A percentile compares a stretch with the other conserved stretches of the same genome.
Conservation (phyloP, 352 stramenopile genomes). For the Phytophthora pini region DNA sequence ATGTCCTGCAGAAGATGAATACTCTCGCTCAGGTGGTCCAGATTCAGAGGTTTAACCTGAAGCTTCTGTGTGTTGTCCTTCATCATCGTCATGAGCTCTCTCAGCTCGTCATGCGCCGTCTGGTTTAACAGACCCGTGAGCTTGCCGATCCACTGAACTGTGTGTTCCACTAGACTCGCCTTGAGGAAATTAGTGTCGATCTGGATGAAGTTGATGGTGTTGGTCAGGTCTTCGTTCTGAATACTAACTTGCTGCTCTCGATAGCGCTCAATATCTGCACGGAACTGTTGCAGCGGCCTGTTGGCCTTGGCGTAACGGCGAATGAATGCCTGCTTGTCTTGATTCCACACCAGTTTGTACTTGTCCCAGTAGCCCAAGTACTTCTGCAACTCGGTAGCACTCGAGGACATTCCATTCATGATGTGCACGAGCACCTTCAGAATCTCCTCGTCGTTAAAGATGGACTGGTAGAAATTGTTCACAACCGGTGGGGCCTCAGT, state of each 20-base stretch:
- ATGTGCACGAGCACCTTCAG: constrained; percentile 95
- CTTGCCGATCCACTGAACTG: constrained; percentile 94
- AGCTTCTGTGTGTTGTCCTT: constrained; percentile 89
- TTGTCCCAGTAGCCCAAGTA: constrained; percentile 96
- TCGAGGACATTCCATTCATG: constrained; percentile 96
- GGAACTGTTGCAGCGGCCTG: constrained; percentile 91
- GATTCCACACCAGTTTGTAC: constrained; percentile 94
- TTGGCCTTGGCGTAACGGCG: constrained; percentile 96
- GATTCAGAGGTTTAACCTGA: constrained; percentile 80
- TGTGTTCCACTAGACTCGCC: constrained; percentile 90
- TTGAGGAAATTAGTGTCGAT: constrained; percentile 96
- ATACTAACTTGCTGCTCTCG: constrained; percentile 92
- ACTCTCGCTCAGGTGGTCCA: constrained; percentile 93
- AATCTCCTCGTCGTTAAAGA: constrained; percentile 96
- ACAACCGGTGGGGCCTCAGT: constrained; percentile 9
- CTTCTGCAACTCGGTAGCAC: constrained; percentile 93
- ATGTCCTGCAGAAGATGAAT: constrained; percentile 91
- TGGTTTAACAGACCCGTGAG: constrained; percentile 92
- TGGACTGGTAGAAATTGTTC: constrained; percentile 93
- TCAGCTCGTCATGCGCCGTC: constrained; percentile 89
- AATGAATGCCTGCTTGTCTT: constrained; percentile 96
- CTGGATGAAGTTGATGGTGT: constrained; percentile 96
- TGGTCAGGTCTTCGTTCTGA: constrained; percentile 91
- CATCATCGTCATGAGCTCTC: constrained; percentile 90
- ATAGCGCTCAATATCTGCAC: constrained; percentile 93